These are phyloP conservation scores for Aspergillus sparsus DNA, from an alignment of 495 filamentous ascomycete species.

Conservation along the genomic window DNA sequence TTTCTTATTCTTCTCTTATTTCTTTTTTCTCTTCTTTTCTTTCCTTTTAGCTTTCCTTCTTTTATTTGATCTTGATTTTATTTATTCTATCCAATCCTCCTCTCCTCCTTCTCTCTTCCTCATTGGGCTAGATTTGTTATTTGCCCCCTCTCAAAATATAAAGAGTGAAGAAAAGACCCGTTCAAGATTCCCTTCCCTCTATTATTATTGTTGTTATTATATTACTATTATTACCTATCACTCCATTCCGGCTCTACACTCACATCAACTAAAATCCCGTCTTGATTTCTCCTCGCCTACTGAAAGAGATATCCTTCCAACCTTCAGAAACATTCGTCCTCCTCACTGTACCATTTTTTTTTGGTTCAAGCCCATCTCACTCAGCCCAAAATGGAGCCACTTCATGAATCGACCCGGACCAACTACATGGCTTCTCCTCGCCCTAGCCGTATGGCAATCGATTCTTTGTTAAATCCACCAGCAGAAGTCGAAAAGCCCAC, in stretches of 20 bases:
- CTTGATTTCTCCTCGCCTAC: no score
- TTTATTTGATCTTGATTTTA: not conserved
- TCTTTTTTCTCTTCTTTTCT: not conserved
- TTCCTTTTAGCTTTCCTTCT: not conserved
- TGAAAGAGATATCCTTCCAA: no score
- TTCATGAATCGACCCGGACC: conserved; percentile 23
- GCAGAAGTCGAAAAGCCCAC: conserved; percentile 22
- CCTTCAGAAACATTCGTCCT: no score
- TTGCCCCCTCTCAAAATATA: not conserved
- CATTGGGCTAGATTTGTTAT: not conserved
- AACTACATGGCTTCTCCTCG: conserved; percentile 28
- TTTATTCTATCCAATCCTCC: not conserved
- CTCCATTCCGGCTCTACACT: no score
- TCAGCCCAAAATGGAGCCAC: conserved; percentile 17
- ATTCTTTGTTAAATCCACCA: conserved; percentile 40
- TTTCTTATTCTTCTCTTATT: not conserved
- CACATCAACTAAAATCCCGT: no score
- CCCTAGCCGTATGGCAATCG: conserved; percentile 45
- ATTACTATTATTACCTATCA: not conserved
- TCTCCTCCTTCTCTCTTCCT: not conserved
- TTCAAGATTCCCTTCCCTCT: not conserved
- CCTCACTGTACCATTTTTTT: not conserved
- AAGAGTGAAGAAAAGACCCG: not conserved
- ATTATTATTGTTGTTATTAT: not conserved
- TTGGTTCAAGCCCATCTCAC: not conserved